A percentile compares a stretch with the other conserved stretches of the same genome.
phyloP scores from a whole-genome alignment of 768 basidiomycete genomes.

The Mycena floridula region DNA sequence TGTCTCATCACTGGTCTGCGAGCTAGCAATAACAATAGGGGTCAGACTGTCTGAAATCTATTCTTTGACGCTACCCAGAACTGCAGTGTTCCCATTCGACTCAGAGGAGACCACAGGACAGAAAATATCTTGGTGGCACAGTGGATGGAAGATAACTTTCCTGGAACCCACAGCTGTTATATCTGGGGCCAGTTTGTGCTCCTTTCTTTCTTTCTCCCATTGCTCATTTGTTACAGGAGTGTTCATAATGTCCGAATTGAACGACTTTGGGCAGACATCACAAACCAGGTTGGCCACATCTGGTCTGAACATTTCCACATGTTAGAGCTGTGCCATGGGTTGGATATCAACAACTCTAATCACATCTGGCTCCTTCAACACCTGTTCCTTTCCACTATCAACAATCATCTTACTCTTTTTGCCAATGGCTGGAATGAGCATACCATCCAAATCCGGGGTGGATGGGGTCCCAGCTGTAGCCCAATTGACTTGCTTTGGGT shows the following conservation, averaged over 20 bases:
- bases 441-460: neutral
- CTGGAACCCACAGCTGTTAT: conserved; percentile 14
- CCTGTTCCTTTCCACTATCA: conserved; percentile 17
- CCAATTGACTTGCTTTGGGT: neutral
- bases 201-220: neutral
- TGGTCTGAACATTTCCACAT: conserved; percentile 12
- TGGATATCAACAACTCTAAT: conserved; percentile 10
- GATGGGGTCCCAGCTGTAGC: neutral
- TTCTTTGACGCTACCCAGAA: conserved; percentile 18
- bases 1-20: conserved; percentile 26
- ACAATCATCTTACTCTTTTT: conserved; percentile 7
- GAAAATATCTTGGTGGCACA: neutral
- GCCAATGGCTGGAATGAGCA: conserved; percentile 17
- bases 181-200: conserved; percentile 17
- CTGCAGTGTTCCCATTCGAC: conserved; percentile 22
- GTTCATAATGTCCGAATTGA: conserved; percentile 17
- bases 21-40: conserved; percentile 33
- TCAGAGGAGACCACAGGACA: conserved; percentile 4
- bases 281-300: neutral
- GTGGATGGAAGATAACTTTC: conserved; percentile 1
- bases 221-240: conserved; percentile 8
- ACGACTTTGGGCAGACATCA: conserved; percentile 4
- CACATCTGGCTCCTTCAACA: conserved; percentile 23
- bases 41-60: conserved; percentile 29
- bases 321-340: conserved; percentile 17